phyloP scores from a whole-genome alignment of 169 alveolate genomes.

The Amoebophrya sp. region DNA sequence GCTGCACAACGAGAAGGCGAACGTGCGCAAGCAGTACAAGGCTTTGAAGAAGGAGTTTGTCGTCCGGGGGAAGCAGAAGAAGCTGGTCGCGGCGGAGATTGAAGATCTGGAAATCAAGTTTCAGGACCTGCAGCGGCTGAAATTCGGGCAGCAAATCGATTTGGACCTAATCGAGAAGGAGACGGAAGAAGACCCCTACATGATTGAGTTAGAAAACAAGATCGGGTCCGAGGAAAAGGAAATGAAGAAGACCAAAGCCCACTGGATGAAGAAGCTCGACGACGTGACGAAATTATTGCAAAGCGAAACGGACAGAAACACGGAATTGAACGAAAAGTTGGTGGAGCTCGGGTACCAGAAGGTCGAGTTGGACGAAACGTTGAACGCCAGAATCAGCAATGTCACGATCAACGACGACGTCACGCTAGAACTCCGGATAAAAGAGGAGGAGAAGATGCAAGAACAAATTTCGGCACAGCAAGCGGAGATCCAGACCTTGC shows the following conservation, averaged over 20 bases:
- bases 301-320: not conserved
- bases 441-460: not conserved
- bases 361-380: constrained; percentile 42
- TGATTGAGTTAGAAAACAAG: not conserved
- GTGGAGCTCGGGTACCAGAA: constrained; percentile 33
- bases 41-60: constrained; percentile 53
- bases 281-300: too few species aligned
- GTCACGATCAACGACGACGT: not conserved
- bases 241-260: not conserved
- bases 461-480: not conserved
- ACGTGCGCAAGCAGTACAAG: constrained; percentile 51
- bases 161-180: not conserved
- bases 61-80: constrained; percentile 44
- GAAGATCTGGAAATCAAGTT: constrained; percentile 62
- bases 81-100: constrained; percentile 51
- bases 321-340: not conserved
- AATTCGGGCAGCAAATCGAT: constrained; percentile 64
- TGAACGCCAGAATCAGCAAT: constrained; percentile 41
- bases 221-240: not conserved
- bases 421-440: not conserved
- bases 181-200: not conserved
- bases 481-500: constrained; percentile 47
- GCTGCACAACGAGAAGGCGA: constrained; percentile 57
- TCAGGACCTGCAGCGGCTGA: constrained; percentile 71
- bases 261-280: too few species aligned